Percentiles rank a stretch among this genome's conserved stretches.
Conservation (phyloP, 2,329 filamentous ascomycete genomes). For the Septoria petroselini region DNA sequence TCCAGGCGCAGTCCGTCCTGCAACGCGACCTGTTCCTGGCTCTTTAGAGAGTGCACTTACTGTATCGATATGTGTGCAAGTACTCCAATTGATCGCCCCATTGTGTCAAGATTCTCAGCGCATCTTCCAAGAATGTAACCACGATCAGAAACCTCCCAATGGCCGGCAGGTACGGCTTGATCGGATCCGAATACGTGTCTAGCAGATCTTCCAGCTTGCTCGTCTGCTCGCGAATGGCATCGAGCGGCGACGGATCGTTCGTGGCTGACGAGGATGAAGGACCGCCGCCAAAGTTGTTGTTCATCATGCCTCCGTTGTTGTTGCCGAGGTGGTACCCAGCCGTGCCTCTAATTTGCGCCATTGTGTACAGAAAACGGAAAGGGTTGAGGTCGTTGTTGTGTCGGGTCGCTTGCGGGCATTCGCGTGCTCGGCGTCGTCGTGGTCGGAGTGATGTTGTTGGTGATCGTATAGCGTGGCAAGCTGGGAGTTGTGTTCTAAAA, state of each 20-base stretch:
- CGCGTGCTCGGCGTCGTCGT: too few relatives aligned
- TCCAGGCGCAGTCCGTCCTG: too few relatives aligned
- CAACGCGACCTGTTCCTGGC: not conserved
- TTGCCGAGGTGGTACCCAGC: constrained; percentile 81
- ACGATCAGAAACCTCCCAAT: constrained; percentile 97
- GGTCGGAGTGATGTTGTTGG: too few relatives aligned
- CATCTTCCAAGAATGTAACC: constrained; percentile 96
- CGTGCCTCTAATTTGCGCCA: constrained; percentile 60
- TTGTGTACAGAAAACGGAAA: constrained; percentile 32
- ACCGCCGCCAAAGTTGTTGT: constrained; percentile 23
- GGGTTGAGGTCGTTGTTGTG: not conserved
- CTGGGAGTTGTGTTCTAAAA: too few relatives aligned
- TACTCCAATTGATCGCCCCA: constrained; percentile 94
- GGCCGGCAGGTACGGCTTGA: constrained; percentile 95
- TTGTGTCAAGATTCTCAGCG: constrained; percentile 92
- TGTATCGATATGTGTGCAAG: constrained; percentile 85
- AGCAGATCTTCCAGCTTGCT: constrained; percentile 97
- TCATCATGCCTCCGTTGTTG: constrained; percentile 53
- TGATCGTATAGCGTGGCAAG: too few relatives aligned
- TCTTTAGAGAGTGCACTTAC: constrained; percentile 56
- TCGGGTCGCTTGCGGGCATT: not conserved
- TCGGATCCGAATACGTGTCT: constrained; percentile 80
- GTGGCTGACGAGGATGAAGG: constrained; percentile 53
- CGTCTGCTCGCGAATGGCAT: constrained; percentile 87
- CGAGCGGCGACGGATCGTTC: constrained; percentile 72